phyloP scores from a whole-genome alignment of 768 basidiomycete species.

The Hericium rajendrae region DNA sequence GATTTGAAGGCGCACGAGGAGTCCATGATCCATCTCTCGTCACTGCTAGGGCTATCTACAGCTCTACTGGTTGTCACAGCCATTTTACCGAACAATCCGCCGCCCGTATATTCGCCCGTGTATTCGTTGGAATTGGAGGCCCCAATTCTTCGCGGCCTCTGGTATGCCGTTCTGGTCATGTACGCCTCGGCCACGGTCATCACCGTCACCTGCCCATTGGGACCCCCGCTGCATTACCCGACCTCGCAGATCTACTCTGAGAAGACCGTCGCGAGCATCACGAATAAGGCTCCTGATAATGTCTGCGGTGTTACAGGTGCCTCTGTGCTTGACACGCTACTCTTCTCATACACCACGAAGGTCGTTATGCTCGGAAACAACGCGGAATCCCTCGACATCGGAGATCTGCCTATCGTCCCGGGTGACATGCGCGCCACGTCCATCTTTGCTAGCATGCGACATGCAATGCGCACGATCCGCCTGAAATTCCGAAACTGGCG shows the following conservation, averaged over 20 bases:
- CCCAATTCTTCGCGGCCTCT: constrained; percentile 26
- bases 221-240: constrained; percentile 69
- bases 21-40: constrained; percentile 48
- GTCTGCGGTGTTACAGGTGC: constrained; percentile 61
- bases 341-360: constrained; percentile 86
- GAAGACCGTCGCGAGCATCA: constrained; percentile 50
- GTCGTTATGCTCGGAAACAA: constrained; percentile 79
- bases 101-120: constrained; percentile 8
- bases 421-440: constrained; percentile 56
- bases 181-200: constrained; percentile 38
- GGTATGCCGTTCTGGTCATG: constrained; percentile 43
- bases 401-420: constrained; percentile 78
- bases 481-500: constrained; percentile 47
- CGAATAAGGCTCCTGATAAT: constrained; percentile 61
- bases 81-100: constrained; percentile 44
- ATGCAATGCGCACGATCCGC: constrained; percentile 38
- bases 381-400: constrained; percentile 69
- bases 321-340: constrained; percentile 49
- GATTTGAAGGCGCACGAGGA: constrained; percentile 25
- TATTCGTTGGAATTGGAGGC: constrained; percentile 13
- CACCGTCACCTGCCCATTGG: constrained; percentile 48
- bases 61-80: constrained; percentile 35
- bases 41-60: constrained; percentile 7
- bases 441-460: constrained; percentile 59
- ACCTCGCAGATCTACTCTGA: constrained; percentile 66